Conservation (phyloP, 1,284 basidiomycete species). For the Spongiforma sp. region DNA sequence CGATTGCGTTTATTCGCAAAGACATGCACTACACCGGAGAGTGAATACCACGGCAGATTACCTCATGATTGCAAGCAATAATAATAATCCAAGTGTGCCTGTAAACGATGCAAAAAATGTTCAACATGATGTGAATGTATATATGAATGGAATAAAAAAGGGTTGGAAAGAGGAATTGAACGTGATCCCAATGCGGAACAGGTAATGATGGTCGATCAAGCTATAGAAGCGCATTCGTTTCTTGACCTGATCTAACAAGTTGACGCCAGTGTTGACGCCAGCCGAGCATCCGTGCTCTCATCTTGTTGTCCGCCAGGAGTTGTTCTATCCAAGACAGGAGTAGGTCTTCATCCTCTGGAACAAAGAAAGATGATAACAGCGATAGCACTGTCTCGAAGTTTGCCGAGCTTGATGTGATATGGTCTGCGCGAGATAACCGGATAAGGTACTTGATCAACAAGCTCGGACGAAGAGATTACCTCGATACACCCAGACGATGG, state of each 20-base stretch:
- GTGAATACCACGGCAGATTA: constrained; percentile 38
- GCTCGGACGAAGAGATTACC: constrained; percentile 49
- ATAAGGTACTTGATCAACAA: constrained; percentile 4
- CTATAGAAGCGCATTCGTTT: constrained; percentile 69
- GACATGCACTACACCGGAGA: constrained; percentile 24
- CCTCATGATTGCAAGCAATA: constrained; percentile 31
- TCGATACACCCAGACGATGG: constrained; percentile 89
- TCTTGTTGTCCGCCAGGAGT: constrained; percentile 70
- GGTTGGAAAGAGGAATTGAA: background rate
- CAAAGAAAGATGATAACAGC: constrained; percentile 89
- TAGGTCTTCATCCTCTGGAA: constrained; percentile 86
- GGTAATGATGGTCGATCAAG: background rate
- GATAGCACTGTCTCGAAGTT: constrained; percentile 92
- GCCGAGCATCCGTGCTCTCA: constrained; percentile 67
- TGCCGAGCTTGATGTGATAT: constrained; percentile 76
- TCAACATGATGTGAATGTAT: constrained; percentile 24
- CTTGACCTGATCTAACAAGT: constrained; percentile 69
- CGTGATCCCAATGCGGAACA: constrained; percentile 1
- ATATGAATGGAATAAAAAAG: constrained; percentile 35
- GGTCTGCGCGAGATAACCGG: constrained; percentile 55
- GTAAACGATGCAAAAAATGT: constrained; percentile 26
- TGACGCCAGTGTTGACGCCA: constrained; percentile 79
- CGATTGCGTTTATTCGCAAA: constrained; percentile 21
- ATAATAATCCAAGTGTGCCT: constrained; percentile 25
- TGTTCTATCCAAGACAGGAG: constrained; percentile 83